Evolutionary conservation across 139 green algal species (phyloP), one percentile per base, ranked within the genome.

Genomic region (Diplosphaera chodatii): DNA sequence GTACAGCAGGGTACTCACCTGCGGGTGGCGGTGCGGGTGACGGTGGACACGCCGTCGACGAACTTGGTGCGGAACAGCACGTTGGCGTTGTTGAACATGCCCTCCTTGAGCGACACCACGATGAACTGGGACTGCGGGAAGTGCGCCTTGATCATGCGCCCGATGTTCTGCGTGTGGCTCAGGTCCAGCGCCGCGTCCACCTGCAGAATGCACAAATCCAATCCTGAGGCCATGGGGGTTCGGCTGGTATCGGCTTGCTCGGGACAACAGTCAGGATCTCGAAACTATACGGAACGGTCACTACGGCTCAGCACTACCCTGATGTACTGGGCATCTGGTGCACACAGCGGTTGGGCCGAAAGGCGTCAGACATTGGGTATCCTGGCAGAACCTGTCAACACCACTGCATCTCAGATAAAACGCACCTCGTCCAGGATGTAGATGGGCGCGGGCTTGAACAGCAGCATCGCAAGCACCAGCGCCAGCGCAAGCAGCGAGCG

Each of bases 61-160:
- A 99, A 98, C 78, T 97, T 96, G 67, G 95, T 99, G 30, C 94
- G 83, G 86, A 97, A 99, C 65, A 99, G 88, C 65, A 98, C 92
- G 80, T 98, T 98, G 65, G 96, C 96, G 81, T 99, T 98, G 87
- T 89, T 95, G 87, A 99, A 99, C 92, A 99, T 98, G 64, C 96
- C 96, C 79, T 99, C 96, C 85, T 99, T 98, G 0, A 98, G 82
- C 4, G 83, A 93, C 21, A 87, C 83, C 30, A 89, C 80, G 20
- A 91, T 76, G 65, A 93, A 92, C 78, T 94, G 88, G 1, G 84
- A 91, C 67, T 97, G 83, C 20, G 96, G 94, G 86, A 99, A 99
- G 87, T 98, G 91, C 33, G 84, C 68, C 74, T 93, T 94, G 82
- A 99, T 98, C 94, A 98, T 98, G 74, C 84, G 78, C 20, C 94